Conservation (phyloP, 495 filamentous ascomycete genomes). For the Tuber indicum region DNA sequence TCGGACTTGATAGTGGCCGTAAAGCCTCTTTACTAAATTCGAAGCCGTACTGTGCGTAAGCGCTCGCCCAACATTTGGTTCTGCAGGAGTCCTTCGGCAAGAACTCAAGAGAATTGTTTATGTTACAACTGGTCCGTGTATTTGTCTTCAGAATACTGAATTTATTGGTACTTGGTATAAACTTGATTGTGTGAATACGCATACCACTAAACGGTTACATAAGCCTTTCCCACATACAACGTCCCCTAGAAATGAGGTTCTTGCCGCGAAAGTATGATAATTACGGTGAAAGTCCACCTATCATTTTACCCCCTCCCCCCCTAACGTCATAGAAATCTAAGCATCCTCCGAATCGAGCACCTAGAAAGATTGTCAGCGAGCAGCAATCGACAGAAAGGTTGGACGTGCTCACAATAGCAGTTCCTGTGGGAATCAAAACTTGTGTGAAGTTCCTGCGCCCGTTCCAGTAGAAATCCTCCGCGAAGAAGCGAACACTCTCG, state of each 20-base stretch:
- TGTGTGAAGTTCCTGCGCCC: slow-evolving; percentile 79
- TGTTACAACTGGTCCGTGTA: not conserved
- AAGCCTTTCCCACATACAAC: not conserved
- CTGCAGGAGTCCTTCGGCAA: not conserved
- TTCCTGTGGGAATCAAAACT: slow-evolving; percentile 80
- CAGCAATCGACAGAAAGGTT: not conserved
- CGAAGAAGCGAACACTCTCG: slow-evolving; percentile 76
- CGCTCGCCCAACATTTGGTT: not conserved
- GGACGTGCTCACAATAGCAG: slow-evolving; percentile 66
- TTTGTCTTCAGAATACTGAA: not conserved
- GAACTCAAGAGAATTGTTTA: not conserved
- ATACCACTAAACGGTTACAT: not conserved
- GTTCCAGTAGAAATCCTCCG: slow-evolving; percentile 84
- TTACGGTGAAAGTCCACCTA: not conserved
- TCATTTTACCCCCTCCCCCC: not conserved
- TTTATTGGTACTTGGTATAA: not conserved
- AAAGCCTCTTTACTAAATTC: not conserved
- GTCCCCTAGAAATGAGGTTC: not conserved
- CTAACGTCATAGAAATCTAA: not conserved
- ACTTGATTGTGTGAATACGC: not conserved
- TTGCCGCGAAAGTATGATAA: not conserved
- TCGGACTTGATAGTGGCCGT: no score
- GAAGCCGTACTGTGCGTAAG: not conserved
- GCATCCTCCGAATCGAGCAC: not conserved
- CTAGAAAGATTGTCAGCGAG: not conserved